Evolutionary conservation across 2,329 filamentous ascomycete genomes (phyloP).

Genomic region (Ascochyta clinopodiicola): DNA sequence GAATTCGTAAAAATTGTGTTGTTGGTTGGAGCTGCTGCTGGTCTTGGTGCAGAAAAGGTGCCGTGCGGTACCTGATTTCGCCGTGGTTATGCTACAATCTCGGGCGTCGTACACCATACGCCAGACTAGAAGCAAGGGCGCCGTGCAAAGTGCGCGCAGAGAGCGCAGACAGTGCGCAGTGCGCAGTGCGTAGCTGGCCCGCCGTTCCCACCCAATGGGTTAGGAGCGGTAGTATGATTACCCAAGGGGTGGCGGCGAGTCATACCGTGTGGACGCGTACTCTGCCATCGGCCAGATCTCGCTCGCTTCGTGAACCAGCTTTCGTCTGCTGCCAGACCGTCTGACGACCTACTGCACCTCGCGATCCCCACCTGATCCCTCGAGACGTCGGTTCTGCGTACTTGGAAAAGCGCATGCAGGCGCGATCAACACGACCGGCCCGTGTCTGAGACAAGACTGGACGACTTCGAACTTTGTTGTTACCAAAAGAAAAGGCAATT

Average conservation of each 20-base stretch:
- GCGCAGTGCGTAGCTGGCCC: constrained; percentile 18
- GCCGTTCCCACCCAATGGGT: constrained; percentile 31
- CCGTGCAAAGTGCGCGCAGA: no score
- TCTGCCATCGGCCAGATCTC: constrained; percentile 24
- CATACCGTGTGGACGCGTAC: constrained; percentile 34
- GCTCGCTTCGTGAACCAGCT: constrained; percentile 22
- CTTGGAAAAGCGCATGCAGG: not conserved
- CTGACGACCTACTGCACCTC: constrained; percentile 25
- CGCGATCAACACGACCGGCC: constrained; percentile 13
- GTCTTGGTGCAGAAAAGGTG: not conserved
- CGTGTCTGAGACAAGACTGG: constrained; percentile 30
- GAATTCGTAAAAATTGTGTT: no score
- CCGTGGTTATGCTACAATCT: constrained; percentile 25
- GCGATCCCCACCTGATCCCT: constrained; percentile 12
- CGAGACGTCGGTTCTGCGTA: not conserved
- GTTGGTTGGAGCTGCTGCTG: no score
- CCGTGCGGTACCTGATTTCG: constrained; percentile 32
- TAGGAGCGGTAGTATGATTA: constrained; percentile 36
- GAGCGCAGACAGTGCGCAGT: no score
- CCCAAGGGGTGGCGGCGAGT: constrained; percentile 34
- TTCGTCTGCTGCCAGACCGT: constrained; percentile 11
- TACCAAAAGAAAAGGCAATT: constrained; percentile 32
- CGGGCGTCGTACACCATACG: constrained; percentile 35
- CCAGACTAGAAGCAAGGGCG: constrained; percentile 36
- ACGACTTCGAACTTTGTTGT: constrained; percentile 27